A percentile compares a stretch with the other conserved stretches of the same genome.
phyloP scores from a whole-genome alignment of 2,329 filamentous ascomycete genomes.

The Fusarium stilboides region DNA sequence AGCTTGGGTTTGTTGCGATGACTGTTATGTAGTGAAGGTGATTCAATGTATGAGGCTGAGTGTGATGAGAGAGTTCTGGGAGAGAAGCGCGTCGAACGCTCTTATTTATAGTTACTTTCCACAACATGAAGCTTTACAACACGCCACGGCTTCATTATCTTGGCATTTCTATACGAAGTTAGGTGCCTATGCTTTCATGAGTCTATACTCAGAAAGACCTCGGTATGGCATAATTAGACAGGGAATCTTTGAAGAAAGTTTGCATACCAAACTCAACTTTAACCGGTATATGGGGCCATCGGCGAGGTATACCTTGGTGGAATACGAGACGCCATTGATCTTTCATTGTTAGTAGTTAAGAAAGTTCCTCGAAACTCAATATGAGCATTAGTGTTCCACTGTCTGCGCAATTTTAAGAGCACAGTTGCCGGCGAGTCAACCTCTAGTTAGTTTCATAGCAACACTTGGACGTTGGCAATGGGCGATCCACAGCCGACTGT shows the following conservation, averaged over 20 bases:
- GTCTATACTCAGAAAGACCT: not conserved
- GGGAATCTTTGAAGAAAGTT: not conserved
- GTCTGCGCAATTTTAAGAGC: not conserved
- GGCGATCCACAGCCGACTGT: not conserved
- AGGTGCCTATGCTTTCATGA: not conserved
- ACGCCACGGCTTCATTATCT: not conserved
- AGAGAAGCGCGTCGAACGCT: not conserved
- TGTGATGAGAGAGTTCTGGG: not conserved
- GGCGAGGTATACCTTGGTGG: not conserved
- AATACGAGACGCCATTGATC: not conserved
- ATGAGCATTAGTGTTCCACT: not conserved
- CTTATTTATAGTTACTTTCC: not conserved
- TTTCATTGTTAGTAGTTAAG: not conserved
- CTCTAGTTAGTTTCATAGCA: not conserved
- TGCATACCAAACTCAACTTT: not conserved
- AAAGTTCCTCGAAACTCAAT: not conserved
- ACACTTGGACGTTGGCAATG: not conserved
- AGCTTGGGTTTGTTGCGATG: not conserved
- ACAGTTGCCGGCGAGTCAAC: not conserved
- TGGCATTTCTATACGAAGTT: not conserved
- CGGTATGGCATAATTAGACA: not conserved
- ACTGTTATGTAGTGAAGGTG: not conserved
- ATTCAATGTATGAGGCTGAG: not conserved
- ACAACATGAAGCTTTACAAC: not conserved
- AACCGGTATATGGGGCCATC: not conserved